Evolutionary conservation across 2,329 filamentous ascomycete species (phyloP).

Genomic region (Fusarium sororula): DNA sequence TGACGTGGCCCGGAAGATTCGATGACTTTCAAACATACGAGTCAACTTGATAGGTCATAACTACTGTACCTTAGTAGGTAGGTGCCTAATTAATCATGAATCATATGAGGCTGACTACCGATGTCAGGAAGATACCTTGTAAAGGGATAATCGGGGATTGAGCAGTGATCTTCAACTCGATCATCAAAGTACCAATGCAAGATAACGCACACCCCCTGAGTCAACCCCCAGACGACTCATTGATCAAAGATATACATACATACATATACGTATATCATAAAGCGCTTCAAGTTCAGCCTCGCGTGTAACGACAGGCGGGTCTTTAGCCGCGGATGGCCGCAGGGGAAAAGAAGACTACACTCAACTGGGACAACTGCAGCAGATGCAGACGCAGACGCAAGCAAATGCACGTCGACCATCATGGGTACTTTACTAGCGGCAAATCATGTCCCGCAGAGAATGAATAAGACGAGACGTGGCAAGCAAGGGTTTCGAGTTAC

Average conservation of each 20-base stretch:
- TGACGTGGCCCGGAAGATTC: background rate
- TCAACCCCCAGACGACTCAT: background rate
- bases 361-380: slow-evolving; percentile 17
- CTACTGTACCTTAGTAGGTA: too few species aligned
- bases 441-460: slow-evolving; percentile 12
- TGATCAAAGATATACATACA: background rate
- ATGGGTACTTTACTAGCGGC: slow-evolving; percentile 5
- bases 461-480: slow-evolving; percentile 1
- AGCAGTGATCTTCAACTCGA: slow-evolving; percentile 3
- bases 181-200: slow-evolving; percentile 28
- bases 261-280: background rate
- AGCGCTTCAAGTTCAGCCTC: slow-evolving; percentile 15
- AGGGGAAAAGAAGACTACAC: slow-evolving; percentile 19
- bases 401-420: slow-evolving; percentile 14
- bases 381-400: background rate
- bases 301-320: slow-evolving; percentile 35
- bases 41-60: background rate
- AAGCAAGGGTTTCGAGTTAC: slow-evolving; percentile 13
- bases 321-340: slow-evolving; percentile 26
- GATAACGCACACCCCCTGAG: slow-evolving; percentile 33
- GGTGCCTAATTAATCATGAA: background rate
- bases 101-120: background rate
- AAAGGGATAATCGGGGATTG: background rate
- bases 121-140: background rate
- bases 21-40: background rate